Evolutionary conservation across 2,329 filamentous ascomycete species (phyloP).

Genomic region (Graphilbum sp.): DNA sequence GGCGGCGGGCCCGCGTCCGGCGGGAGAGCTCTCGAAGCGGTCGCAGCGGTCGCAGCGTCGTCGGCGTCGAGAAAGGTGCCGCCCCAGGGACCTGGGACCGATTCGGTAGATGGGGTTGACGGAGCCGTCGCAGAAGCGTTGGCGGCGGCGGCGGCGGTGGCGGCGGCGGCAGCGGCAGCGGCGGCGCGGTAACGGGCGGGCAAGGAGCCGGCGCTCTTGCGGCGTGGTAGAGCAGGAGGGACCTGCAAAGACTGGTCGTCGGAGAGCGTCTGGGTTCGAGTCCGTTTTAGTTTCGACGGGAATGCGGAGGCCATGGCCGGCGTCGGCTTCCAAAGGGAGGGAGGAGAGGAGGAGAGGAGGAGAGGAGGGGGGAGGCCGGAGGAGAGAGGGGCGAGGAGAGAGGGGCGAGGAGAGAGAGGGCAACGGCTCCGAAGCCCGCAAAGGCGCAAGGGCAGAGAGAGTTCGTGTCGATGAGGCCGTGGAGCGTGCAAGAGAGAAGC

Average conservation of each 20-base stretch:
- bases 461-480: too few relatives aligned
- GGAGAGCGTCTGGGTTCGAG: slow-evolving; percentile 9
- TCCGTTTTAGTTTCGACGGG: not conserved
- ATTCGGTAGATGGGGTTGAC: slow-evolving; percentile 2
- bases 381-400: not conserved
- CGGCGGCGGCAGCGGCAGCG: not conserved
- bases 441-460: too few relatives aligned
- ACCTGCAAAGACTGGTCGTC: slow-evolving; percentile 5
- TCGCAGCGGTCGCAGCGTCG: not conserved
- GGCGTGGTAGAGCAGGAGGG: slow-evolving; percentile 2
- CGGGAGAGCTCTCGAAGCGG: not conserved
- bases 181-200: too few relatives aligned
- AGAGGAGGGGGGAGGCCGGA: not conserved
- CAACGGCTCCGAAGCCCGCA: too few relatives aligned
- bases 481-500: too few relatives aligned
- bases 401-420: too few relatives aligned
- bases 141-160: not conserved
- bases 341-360: not conserved
- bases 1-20: not conserved
- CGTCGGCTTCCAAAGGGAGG: too few relatives aligned
- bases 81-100: slow-evolving; percentile 5
- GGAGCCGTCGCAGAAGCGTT: not conserved
- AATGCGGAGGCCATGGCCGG: slow-evolving; percentile 1
- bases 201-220: slow-evolving; percentile 6
- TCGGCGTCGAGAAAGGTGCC: slow-evolving; percentile 9